Evolutionary conservation across 2,329 filamentous ascomycete species (phyloP), one percentile per base, ranked within the genome.

Genomic region (Ophiosphaerella narmari): DNA sequence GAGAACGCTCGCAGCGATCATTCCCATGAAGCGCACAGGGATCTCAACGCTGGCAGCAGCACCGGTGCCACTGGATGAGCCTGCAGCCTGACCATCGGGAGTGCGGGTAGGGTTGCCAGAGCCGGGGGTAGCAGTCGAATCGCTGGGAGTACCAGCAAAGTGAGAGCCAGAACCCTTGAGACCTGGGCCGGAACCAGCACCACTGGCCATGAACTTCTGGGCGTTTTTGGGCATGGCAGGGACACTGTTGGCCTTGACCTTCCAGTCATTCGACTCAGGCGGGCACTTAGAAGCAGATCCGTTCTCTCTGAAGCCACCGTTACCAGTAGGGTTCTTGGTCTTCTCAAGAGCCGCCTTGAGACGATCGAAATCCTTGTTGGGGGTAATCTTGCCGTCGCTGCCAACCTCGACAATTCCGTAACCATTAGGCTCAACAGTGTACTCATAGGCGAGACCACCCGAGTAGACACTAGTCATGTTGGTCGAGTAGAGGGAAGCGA

Each of bases 361-460:
- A 50, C 77, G 75, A 40, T 78, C 70, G 72, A 88, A 96, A 67
- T 93, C 89, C 24, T 74, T 62, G 37, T 82, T 78, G 55, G 87
- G 81, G 39, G 76, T 76, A 51, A 89, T 81, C 18, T 76, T 72
- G 66, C 75, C 68, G 60, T 81, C 80, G 26, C 39, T 49, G 46
- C 73, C 70, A 67, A 94, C 78, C 48, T 84, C 77, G 68, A 92
- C 91, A 55, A 96, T 87, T 62, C 92, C 93, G 74, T 85, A 97
- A 40, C 86, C 80, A 77, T 87, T 73, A 39, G 64, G 63, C 61
- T 74, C 71, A 63, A 88, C 78, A 11, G 89, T 87, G 80, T 96
- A 99, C 77, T 97, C 93, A 78, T 97, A 97, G 72, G 96, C 89
- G 35, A 99, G 83, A 72, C 94, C 94, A 67, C 94, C 93, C 34